Evolutionary conservation across 1,139 yeast species (phyloP).

Genomic region (Insectozyma bohioensis): DNA sequence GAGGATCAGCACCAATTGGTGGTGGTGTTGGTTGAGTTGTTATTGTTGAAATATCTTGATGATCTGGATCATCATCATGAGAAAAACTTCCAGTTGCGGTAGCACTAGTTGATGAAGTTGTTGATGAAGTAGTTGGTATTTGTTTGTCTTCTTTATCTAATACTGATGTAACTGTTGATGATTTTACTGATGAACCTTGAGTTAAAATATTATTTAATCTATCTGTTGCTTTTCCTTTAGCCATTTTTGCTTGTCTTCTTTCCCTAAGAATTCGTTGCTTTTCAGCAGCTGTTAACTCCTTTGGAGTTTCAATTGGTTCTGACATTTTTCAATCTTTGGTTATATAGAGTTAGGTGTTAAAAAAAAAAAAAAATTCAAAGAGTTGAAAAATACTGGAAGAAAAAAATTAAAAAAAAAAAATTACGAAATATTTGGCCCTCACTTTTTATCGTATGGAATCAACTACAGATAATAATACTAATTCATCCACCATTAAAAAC

Average conservation of each 20-base stretch:
- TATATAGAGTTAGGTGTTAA: not conserved
- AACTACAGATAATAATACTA: no score
- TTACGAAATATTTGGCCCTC: no score
- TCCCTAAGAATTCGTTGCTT: constrained; percentile 63
- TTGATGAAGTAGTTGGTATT: constrained; percentile 7
- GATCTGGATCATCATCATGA: constrained; percentile 36
- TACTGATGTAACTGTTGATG: constrained; percentile 32
- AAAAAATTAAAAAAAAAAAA: not conserved
- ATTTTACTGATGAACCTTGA: constrained; percentile 42
- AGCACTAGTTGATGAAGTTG: constrained; percentile 3
- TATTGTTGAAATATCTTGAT: constrained; percentile 20
- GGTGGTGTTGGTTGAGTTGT: constrained; percentile 14
- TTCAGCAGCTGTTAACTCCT: constrained; percentile 53
- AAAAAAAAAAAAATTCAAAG: not conserved
- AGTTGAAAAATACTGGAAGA: constrained; percentile 1
- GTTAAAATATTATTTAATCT: constrained; percentile 50
- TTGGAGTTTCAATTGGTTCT: constrained; percentile 21
- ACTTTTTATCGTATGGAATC: no score
- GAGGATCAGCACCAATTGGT: constrained; percentile 10
- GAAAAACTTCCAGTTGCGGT: constrained; percentile 6
- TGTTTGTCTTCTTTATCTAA: constrained; percentile 25
- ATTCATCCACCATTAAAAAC: not conserved
- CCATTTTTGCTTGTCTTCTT: constrained; percentile 68
- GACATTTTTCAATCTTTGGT: constrained; percentile 10
- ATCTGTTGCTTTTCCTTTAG: constrained; percentile 54